These are phyloP conservation scores for Ceratocystis alfenasii DNA, from an alignment of 2,329 filamentous ascomycete species.

Conservation along the genomic window DNA sequence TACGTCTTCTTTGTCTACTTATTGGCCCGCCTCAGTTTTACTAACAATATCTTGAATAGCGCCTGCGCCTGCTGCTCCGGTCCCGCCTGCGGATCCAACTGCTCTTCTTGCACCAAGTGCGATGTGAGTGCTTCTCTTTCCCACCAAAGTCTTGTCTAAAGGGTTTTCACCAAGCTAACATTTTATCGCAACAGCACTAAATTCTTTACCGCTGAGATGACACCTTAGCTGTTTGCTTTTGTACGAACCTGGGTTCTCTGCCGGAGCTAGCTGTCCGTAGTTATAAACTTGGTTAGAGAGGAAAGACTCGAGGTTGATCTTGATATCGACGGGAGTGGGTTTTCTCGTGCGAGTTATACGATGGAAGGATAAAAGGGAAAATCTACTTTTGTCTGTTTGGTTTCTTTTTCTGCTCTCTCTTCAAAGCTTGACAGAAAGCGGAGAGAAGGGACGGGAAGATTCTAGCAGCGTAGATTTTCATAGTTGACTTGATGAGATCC, in stretches of 20 bases:
- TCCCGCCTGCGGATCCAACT: conserved; percentile 13
- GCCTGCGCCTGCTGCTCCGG: conserved; percentile 20
- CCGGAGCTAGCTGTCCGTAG: conserved; percentile 2
- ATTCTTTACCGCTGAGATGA: background rate
- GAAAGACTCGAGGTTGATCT: background rate
- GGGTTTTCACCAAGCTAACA: background rate
- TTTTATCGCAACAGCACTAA: conserved; percentile 1
- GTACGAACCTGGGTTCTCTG: background rate
- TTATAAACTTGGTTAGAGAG: background rate
- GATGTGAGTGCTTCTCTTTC: background rate
- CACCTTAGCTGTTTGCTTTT: conserved; percentile 1
- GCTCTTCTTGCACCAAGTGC: conserved; percentile 18
- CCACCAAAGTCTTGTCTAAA: no score
- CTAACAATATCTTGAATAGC: conserved; percentile 12
- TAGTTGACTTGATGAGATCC: conserved; percentile 9
- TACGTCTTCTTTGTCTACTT: background rate
- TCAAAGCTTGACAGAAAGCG: background rate
- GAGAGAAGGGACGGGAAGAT: background rate
- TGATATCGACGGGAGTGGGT: background rate
- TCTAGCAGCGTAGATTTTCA: conserved; percentile 5
- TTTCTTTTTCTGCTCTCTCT: background rate
- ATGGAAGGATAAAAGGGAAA: background rate
- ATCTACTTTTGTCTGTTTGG: background rate
- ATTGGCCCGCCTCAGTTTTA: background rate
- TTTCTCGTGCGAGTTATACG: background rate